Evolutionary conservation across 345 rosid genomes (phyloP), one percentile per base, ranked within the genome.

Genomic region (Citropsis articulata): DNA sequence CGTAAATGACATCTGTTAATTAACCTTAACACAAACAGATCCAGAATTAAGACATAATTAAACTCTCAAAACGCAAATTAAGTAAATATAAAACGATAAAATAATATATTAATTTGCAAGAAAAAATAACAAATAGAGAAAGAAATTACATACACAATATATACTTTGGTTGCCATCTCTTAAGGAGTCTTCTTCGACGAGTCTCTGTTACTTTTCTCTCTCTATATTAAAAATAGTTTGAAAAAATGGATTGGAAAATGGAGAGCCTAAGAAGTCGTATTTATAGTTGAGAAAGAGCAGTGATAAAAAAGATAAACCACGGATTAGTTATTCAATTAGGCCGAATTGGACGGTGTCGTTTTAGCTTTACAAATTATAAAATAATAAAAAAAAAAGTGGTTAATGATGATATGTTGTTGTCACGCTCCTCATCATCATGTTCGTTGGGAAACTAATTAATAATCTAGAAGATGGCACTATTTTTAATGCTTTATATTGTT

Each of bases 91-190:
- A 31, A 72, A 77, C 2, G 30, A 77, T 21, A 35, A 63, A 64
- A 50, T 24, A 59, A 63, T 50, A 78, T 24, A 21, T 1, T 53
- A 66, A 33, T 48, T 16, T 27, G n/a, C n/a, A 12, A 40, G 9
- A 27, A 14, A n/a, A 12, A 73, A 38, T 18, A 1, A 36, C 19
- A 63, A 56, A 12, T 45, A 12, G 4, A 12, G 64, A 40, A 71
- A 57, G 38, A 56, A 56, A 62, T 13, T 2, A 87, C 95, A 31
- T 91, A 91, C 95, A 91, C 93, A 79, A 91, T 90, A 82, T 90
- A 91, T 63, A 91, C 90, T 87, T 91, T 91, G 66, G 87, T 84
- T 24, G 92, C 91, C 95, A 91, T 91, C 22, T 75, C 59, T 69
- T 60, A 6, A 67, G 25, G n/a, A 65, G 30, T 75, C 69, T 57